Evolutionary conservation across 371 early-diverging fungal species (phyloP).

Genomic region (Apophysomyces variabilis): DNA sequence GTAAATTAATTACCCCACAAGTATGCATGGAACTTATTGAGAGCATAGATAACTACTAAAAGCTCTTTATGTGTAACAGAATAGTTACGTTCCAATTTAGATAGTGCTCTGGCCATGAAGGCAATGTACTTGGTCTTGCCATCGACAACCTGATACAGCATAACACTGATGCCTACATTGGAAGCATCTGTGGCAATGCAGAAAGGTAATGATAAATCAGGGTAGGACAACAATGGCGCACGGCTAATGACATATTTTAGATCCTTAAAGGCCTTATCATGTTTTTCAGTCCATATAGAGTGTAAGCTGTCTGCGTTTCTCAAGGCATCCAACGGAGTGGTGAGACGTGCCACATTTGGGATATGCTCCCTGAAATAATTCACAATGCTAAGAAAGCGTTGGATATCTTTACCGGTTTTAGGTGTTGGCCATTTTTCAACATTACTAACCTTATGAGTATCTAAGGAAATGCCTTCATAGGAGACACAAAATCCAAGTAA

Average conservation of each 20-base stretch:
- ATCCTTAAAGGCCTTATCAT: neutral
- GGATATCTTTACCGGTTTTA: constrained; percentile 17
- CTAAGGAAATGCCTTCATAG: constrained; percentile 17
- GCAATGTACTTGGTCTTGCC: constrained; percentile 16
- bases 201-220: constrained; percentile 28
- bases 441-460: constrained; percentile 16
- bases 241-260: constrained; percentile 10
- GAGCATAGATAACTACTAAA: constrained; percentile 10
- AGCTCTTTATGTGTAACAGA: constrained; percentile 3
- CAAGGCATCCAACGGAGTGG: too few relatives aligned
- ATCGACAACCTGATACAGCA: constrained; percentile 21
- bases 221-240: constrained; percentile 1
- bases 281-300: too few relatives aligned
- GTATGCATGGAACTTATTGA: constrained; percentile 31
- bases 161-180: constrained; percentile 35
- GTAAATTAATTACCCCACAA: constrained; percentile 34
- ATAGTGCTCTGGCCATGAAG: constrained; percentile 10
- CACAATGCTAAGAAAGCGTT: constrained; percentile 24
- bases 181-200: constrained; percentile 43
- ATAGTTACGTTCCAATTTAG: constrained; percentile 7
- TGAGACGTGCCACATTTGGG: too few relatives aligned
- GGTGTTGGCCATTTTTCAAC: constrained; percentile 19
- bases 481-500: constrained; percentile 22
- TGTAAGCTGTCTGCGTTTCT: too few relatives aligned
- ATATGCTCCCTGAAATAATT: constrained; percentile 28